These are phyloP conservation scores for Filosporella fistucella DNA, from an alignment of 495 filamentous ascomycete genomes.

Conservation along the genomic window DNA sequence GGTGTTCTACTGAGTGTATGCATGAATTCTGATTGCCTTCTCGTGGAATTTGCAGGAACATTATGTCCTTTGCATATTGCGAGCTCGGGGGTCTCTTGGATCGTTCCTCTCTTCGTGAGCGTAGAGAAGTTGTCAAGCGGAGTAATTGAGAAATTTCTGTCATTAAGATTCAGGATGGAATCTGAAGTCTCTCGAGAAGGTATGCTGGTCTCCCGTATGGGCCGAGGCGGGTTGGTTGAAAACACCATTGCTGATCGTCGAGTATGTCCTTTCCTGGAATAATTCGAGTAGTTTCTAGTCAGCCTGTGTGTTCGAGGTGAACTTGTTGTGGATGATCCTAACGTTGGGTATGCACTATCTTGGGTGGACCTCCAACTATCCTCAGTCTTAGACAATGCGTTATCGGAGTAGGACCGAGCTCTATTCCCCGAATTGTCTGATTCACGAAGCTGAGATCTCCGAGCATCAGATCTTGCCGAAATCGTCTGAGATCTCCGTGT, in stretches of 20 bases:
- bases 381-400: constrained; percentile 9
- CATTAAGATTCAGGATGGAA: constrained; percentile 6
- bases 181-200: background rate
- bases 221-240: background rate
- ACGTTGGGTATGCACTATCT: constrained; percentile 6
- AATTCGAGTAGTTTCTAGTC: constrained; percentile 20
- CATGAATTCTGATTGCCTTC: constrained; percentile 2
- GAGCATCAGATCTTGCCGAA: background rate
- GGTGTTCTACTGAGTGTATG: background rate
- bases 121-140: constrained; percentile 5
- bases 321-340: constrained; percentile 5
- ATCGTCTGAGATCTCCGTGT: constrained; percentile 10
- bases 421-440: background rate
- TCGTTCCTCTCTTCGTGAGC: background rate
- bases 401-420: constrained; percentile 13
- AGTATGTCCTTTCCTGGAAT: constrained; percentile 15
- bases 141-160: constrained; percentile 8
- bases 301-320: constrained; percentile 1
- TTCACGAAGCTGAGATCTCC: background rate
- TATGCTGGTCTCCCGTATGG: background rate
- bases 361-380: constrained; percentile 16
- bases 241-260: constrained; percentile 4
- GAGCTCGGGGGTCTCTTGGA: background rate
- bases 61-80: background rate
- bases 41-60: background rate